Percentiles rank a stretch among this genome's conserved stretches.
Conservation (phyloP, 768 basidiomycete species). For the Pisolithus albus region DNA sequence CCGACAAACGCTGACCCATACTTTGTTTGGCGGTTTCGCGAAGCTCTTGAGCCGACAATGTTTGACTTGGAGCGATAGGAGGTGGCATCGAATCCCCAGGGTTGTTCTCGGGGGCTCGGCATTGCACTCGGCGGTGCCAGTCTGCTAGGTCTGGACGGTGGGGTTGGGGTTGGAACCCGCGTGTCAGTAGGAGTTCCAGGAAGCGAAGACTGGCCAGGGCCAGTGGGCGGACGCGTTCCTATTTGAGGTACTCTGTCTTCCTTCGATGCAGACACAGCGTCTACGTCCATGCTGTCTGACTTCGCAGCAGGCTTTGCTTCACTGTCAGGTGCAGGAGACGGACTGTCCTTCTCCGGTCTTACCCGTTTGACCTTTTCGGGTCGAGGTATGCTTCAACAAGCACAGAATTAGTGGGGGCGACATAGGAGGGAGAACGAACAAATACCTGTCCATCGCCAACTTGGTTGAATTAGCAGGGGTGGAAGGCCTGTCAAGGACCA, state of each 20-base stretch:
- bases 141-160: slow-evolving; percentile 13
- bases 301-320: slow-evolving; percentile 17
- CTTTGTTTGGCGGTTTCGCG: slow-evolving; percentile 74
- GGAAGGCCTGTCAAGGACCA: slow-evolving; percentile 25
- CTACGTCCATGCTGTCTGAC: slow-evolving; percentile 33
- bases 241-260: slow-evolving; percentile 19
- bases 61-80: slow-evolving; percentile 71
- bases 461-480: slow-evolving; percentile 39
- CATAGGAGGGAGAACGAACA: background rate
- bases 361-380: slow-evolving; percentile 75
- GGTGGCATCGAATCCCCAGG: slow-evolving; percentile 61
- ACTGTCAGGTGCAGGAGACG: slow-evolving; percentile 30
- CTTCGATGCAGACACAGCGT: slow-evolving; percentile 16
- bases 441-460: slow-evolving; percentile 61
- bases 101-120: slow-evolving; percentile 27
- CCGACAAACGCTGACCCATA: slow-evolving; percentile 35
- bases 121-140: slow-evolving; percentile 6
- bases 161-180: slow-evolving; percentile 10
- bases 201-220: slow-evolving; percentile 10
- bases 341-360: slow-evolving; percentile 31
- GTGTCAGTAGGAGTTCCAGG: slow-evolving; percentile 12
- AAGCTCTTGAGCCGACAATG: slow-evolving; percentile 69
- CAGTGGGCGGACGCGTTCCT: slow-evolving; percentile 13
- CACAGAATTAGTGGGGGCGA: slow-evolving; percentile 5
- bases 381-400: slow-evolving; percentile 51